phyloP scores from a whole-genome alignment of 805 yeast genomes.

The Metschnikowia reukaufii region DNA sequence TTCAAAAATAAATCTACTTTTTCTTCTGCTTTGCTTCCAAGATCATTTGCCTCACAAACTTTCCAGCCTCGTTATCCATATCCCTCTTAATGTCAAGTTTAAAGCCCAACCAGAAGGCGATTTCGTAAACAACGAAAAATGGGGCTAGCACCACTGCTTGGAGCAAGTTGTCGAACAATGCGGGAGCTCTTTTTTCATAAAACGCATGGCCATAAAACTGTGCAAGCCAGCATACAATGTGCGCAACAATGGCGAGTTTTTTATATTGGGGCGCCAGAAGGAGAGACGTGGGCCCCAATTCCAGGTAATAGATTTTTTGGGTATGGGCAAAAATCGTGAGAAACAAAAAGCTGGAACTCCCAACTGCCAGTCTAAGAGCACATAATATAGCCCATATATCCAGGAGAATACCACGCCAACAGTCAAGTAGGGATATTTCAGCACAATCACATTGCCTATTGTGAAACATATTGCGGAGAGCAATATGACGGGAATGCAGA shows the following conservation, averaged over 20 bases:
- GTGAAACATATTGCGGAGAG: conserved; percentile 48
- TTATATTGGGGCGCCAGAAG: conserved; percentile 23
- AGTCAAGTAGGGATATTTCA: conserved; percentile 35
- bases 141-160: conserved; percentile 93
- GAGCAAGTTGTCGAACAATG: conserved; percentile 73
- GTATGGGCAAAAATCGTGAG: conserved; percentile 25
- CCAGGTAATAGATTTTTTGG: conserved; percentile 24
- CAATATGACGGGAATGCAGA: conserved; percentile 78
- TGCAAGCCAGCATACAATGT: conserved; percentile 66
- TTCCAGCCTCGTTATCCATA: conserved; percentile 50
- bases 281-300: conserved; percentile 6
- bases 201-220: conserved; percentile 89
- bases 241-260: conserved; percentile 38
- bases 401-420: conserved; percentile 48
- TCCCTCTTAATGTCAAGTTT: conserved; percentile 48
- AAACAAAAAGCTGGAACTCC: conserved; percentile 34
- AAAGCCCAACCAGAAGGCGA: conserved; percentile 67
- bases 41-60: conserved; percentile 33
- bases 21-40: conserved; percentile 20
- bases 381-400: conserved; percentile 58
- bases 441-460: conserved; percentile 8
- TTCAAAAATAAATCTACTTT: background rate
- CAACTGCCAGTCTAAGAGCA: conserved; percentile 49
- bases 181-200: conserved; percentile 83
- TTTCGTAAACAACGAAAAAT: conserved; percentile 78